Evolutionary conservation across 148 eudicot genomes (phyloP).

Genomic region (Rhododendron ferrugineum): DNA sequence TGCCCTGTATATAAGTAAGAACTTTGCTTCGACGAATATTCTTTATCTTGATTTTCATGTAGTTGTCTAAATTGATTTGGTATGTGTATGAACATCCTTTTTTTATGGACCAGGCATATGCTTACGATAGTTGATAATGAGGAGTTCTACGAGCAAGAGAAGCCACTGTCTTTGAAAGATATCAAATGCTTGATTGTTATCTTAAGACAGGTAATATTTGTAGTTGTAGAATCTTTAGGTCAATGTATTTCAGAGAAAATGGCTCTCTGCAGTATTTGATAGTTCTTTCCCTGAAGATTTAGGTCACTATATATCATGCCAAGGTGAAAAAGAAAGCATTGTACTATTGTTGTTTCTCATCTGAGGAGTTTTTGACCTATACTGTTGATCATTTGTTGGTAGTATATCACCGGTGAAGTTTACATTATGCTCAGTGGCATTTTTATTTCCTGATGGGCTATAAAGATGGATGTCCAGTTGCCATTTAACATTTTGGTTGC

Average conservation of each 20-base stretch:
- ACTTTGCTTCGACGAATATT: not conserved
- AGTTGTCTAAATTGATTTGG: not conserved
- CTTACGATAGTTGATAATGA: conserved; percentile 96
- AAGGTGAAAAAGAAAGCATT: not conserved
- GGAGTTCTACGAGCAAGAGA: conserved; percentile 95
- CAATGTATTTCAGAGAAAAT: not conserved
- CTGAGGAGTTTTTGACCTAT: not conserved
- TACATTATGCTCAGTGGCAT: not conserved
- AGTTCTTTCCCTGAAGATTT: not conserved
- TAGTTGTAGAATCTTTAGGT: not conserved
- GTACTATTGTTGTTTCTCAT: not conserved
- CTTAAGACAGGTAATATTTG: conserved; percentile 66
- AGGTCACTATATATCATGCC: not conserved
- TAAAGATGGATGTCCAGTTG: not conserved
- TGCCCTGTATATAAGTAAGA: conserved; percentile 96
- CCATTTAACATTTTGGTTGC: conserved; percentile 3
- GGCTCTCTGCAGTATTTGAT: not conserved
- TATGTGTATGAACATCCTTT: not conserved
- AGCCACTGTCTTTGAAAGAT: conserved; percentile 77
- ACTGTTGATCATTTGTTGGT: not conserved
- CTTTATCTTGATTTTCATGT: not conserved
- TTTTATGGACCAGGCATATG: conserved; percentile 72
- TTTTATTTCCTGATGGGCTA: not conserved
- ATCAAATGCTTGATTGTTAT: conserved; percentile 79
- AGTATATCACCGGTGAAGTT: not conserved